These are phyloP conservation scores for Mollisia scopiformis DNA, from an alignment of 2,329 filamentous ascomycete genomes.

Conservation along the genomic window DNA sequence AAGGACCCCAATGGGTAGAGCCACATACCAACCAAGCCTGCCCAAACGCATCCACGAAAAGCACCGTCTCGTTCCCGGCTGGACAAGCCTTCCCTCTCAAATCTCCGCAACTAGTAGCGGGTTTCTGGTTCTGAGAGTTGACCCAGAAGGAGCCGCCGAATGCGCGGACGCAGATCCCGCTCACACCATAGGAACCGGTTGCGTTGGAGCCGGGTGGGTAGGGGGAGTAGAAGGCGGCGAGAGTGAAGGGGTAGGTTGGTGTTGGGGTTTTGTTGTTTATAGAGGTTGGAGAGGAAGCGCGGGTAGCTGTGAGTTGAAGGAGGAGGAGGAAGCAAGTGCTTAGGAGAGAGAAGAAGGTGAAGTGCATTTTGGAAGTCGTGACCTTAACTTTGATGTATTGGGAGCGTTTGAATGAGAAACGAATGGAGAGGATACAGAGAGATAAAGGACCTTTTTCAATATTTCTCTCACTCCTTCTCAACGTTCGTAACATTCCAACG, in stretches of 20 bases:
- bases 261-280: neutral
- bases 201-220: constrained; percentile 4
- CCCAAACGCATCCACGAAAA: constrained; percentile 9
- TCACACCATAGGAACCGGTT: neutral
- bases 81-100: neutral
- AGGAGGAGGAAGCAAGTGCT: neutral
- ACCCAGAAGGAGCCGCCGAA: constrained; percentile 8
- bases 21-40: constrained; percentile 8
- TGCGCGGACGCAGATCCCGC: constrained; percentile 3
- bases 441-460: neutral
- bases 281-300: neutral
- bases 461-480: neutral
- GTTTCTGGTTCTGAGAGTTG: neutral
- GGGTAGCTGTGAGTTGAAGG: neutral
- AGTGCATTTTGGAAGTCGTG: neutral
- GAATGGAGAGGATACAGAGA: neutral
- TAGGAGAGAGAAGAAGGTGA: neutral
- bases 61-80: constrained; percentile 9
- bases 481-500: neutral
- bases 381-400: neutral
- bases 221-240: constrained; percentile 14
- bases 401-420: neutral
- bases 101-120: neutral
- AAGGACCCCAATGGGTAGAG: neutral
- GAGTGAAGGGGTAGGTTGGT: constrained; percentile 10